These are phyloP conservation scores for Phytophthora quininea DNA, from an alignment of 352 stramenopile genomes.

Conservation along the genomic window DNA sequence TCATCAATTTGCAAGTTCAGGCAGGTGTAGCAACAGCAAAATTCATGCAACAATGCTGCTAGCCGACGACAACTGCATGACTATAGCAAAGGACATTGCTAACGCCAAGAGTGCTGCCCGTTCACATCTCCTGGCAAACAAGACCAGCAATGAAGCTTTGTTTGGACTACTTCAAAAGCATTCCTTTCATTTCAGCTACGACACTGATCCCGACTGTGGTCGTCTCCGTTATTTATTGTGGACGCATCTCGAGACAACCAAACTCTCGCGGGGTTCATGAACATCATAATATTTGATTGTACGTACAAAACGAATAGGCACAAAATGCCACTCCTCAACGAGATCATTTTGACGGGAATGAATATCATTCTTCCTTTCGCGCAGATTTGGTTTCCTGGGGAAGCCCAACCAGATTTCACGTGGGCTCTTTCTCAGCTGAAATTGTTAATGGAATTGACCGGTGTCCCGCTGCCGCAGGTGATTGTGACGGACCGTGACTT, in stretches of 20 bases:
- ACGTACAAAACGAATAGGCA: slow-evolving; percentile 4
- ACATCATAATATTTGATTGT: slow-evolving; percentile 12
- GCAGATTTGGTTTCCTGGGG: not conserved
- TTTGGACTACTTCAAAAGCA: not conserved
- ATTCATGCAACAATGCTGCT: slow-evolving; percentile 1
- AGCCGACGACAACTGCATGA: not conserved
- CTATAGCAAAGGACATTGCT: slow-evolving; percentile 1
- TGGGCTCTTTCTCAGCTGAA: not conserved
- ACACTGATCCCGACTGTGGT: not conserved
- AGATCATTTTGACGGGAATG: not conserved
- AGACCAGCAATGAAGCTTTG: not conserved
- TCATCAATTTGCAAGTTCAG: not conserved
- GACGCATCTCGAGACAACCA: slow-evolving; percentile 2
- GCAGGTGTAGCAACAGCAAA: not conserved
- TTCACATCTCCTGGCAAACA: not conserved
- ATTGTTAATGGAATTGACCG: not conserved
- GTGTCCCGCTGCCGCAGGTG: no score
- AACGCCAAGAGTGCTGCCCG: not conserved
- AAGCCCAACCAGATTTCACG: not conserved
- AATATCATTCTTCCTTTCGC: slow-evolving; percentile 1
- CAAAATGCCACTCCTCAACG: not conserved
- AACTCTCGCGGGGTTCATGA: not conserved
- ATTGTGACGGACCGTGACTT: no score
- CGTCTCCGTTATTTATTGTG: slow-evolving; percentile 15
- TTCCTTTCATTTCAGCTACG: not conserved